phyloP scores from a whole-genome alignment of 768 basidiomycete species.

The Pleurotus ostreatus region DNA sequence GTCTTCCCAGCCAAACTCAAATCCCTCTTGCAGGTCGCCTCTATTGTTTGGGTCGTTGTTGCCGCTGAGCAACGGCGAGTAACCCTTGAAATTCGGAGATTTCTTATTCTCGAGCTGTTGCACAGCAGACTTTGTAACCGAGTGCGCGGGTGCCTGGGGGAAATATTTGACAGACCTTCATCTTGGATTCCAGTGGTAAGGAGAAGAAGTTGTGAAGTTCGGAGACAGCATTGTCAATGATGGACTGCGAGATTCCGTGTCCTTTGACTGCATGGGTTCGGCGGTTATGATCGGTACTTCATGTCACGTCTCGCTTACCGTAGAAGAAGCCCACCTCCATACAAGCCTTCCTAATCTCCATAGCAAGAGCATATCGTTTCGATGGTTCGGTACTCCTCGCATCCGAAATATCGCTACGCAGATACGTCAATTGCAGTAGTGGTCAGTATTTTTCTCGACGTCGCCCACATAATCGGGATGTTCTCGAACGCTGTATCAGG shows the following conservation, averaged over 20 bases:
- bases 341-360: conserved; percentile 6
- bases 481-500: conserved; percentile 7
- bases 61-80: conserved; percentile 62
- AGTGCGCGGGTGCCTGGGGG: neutral
- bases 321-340: conserved; percentile 7
- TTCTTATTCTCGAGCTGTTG: conserved; percentile 64
- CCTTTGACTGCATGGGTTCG: conserved; percentile 49
- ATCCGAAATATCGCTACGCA: neutral
- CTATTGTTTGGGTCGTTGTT: conserved; percentile 72
- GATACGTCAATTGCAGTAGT: neutral
- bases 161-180: conserved; percentile 40
- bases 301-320: neutral
- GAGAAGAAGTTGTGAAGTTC: conserved; percentile 63
- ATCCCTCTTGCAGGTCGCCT: conserved; percentile 92
- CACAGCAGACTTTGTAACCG: neutral
- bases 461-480: neutral
- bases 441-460: neutral
- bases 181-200: conserved; percentile 58
- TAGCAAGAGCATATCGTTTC: neutral
- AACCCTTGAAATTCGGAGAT: conserved; percentile 72
- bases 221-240: conserved; percentile 41
- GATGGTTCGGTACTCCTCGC: neutral
- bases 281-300: neutral
- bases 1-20: conserved; percentile 77
- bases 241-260: conserved; percentile 61